A percentile compares a stretch with the other conserved stretches of the same genome.
phyloP scores from a whole-genome alignment of 139 green algal genomes.

The Chlamydomonas sphaeroides region DNA sequence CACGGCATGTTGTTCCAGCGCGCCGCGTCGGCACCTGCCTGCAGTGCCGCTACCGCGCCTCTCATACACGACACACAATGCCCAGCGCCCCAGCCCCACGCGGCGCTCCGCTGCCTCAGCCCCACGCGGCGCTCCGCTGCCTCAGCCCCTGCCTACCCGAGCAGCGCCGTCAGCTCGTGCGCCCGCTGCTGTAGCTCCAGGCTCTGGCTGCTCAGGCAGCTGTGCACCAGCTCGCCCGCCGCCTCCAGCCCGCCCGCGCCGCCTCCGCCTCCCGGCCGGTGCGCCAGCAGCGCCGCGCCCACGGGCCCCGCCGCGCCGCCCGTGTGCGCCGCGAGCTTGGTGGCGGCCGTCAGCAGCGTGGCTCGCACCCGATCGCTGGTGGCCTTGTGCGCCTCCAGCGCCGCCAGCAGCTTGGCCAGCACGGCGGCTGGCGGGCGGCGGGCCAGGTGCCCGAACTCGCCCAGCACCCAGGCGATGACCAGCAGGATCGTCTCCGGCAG shows the following conservation, averaged over 20 bases:
- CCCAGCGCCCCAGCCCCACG: too few relatives aligned
- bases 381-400: slow-evolving; percentile 26
- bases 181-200: slow-evolving; percentile 91
- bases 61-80: too few relatives aligned
- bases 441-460: slow-evolving; percentile 86
- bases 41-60: too few relatives aligned
- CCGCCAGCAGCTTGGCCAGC: slow-evolving; percentile 17
- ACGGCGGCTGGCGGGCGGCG: slow-evolving; percentile 2
- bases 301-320: slow-evolving; percentile 16
- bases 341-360: slow-evolving; percentile 74
- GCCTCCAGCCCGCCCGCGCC: too few relatives aligned
- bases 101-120: too few relatives aligned
- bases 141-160: slow-evolving; percentile 43
- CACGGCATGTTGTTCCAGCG: too few relatives aligned
- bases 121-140: background rate
- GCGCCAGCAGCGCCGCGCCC: background rate
- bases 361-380: slow-evolving; percentile 30
- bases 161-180: slow-evolving; percentile 82
- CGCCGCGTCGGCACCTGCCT: too few relatives aligned
- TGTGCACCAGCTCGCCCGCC: slow-evolving; percentile 36
- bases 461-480: slow-evolving; percentile 78
- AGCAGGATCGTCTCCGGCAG: slow-evolving; percentile 80
- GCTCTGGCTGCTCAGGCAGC: slow-evolving; percentile 41
- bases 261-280: background rate
- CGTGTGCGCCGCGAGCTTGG: slow-evolving; percentile 74